Evolutionary conservation across 2,329 filamentous ascomycete species (phyloP), one percentile per base, ranked within the genome.

Genomic region (Falciphora oryzae): DNA sequence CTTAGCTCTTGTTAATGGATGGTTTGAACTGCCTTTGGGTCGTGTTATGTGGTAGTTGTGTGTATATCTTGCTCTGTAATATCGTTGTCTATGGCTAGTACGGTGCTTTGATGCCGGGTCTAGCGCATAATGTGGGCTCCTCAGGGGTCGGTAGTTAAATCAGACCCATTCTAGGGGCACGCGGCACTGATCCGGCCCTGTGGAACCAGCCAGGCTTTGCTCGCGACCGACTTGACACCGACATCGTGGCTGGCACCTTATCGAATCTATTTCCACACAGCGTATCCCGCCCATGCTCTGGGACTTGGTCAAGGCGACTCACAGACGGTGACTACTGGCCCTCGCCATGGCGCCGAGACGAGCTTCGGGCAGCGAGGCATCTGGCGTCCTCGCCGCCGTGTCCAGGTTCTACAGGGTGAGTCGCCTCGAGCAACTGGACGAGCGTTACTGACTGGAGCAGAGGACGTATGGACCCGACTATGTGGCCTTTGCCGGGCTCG

Each of bases 401-500:
- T 71, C 73, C 18, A 74, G 79, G 61, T 80, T 80, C 67, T 85
- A 82, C 81, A 79, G 76, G 73, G 83, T 82, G 72, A 68, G 75
- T 67, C 11, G 22, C 22, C 44, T 53, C 22, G 22, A 4, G 18
- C 18, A 8, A 5, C 22, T 10, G 32, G 18, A 53, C 22, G 44
- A n/a, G 22, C 44, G 44, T 35, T 58, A 29, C 16, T 44, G 29
- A 60, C 65, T 66, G 44, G 67, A 67, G 59, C 71, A 92, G 85
- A 89, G 87, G 74, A 93, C 91, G 1, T 95, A 97, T 79, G 91
- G 91, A 14, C 87, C 91, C 7, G 95, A 99, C 75, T 97, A 96
- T 77, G 77, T 96, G 35, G 92, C 92, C 50, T 85, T 98, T 67
- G 79, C 81, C 1, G 75, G 91, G 56, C 81, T 98, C n/a, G 72